Evolutionary conservation across 2,329 filamentous ascomycete species (phyloP).

Genomic region (Drechslerella stenobrocha): DNA sequence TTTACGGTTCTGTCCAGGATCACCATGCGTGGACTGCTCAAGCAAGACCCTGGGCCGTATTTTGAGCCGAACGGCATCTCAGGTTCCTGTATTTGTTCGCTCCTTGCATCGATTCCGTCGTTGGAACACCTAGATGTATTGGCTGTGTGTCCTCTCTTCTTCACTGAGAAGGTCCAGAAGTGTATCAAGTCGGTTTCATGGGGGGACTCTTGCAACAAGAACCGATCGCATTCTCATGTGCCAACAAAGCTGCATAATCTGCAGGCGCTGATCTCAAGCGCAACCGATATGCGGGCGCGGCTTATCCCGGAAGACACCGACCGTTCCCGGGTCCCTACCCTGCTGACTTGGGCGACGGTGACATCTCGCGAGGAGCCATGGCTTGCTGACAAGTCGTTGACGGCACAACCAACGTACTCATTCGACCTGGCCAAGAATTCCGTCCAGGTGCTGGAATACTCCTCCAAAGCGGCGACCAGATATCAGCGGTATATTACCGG

Average conservation of each 20-base stretch:
- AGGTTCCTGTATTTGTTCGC: slow-evolving; percentile 10
- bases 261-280: not conserved
- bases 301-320: slow-evolving; percentile 11
- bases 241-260: slow-evolving; percentile 16
- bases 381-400: slow-evolving; percentile 7
- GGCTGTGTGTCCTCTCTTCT: slow-evolving; percentile 21
- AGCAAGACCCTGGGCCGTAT: not conserved
- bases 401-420: slow-evolving; percentile 8
- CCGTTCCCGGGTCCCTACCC: slow-evolving; percentile 5
- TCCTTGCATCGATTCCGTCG: slow-evolving; percentile 18
- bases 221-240: slow-evolving; percentile 1
- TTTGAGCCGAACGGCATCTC: not conserved
- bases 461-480: slow-evolving; percentile 21
- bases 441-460: slow-evolving; percentile 24
- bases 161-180: slow-evolving; percentile 19
- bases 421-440: slow-evolving; percentile 11
- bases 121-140: slow-evolving; percentile 19
- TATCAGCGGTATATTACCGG: slow-evolving; percentile 18
- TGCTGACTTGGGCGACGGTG: slow-evolving; percentile 4
- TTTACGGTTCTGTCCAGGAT: slow-evolving; percentile 24
- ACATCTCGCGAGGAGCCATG: slow-evolving; percentile 17
- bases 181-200: slow-evolving; percentile 16
- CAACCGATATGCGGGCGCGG: slow-evolving; percentile 16
- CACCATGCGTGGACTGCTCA: slow-evolving; percentile 23
- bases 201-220: slow-evolving; percentile 7